A percentile compares a stretch with the other conserved stretches of the same genome.
Evolutionary conservation across 2,329 filamentous ascomycete species (phyloP).

Genomic region (Aspergillus neoniger): DNA sequence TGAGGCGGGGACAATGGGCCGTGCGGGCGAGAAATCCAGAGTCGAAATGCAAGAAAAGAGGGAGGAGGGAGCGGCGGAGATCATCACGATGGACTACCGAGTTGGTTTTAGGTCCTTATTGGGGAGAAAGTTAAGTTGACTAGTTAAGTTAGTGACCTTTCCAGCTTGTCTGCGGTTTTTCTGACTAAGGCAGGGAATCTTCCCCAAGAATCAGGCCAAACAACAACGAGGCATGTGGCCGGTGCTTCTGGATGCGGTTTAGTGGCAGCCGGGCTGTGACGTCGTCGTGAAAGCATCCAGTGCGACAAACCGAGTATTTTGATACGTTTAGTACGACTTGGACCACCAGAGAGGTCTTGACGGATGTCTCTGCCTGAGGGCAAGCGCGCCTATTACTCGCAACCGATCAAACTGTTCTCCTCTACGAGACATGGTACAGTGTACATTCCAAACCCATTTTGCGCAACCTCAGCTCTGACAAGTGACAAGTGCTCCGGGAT

Average conservation of each 20-base stretch:
- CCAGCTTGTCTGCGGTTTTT: too few species aligned
- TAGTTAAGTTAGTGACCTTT: background rate
- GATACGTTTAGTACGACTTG: too few species aligned
- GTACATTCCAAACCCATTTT: background rate
- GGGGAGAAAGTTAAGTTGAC: background rate
- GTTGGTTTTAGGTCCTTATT: slow-evolving; percentile 4
- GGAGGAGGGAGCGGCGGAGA: slow-evolving; percentile 2
- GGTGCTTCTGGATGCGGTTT: slow-evolving; percentile 20
- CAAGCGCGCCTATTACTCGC: background rate
- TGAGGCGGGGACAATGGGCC: slow-evolving; percentile 1
- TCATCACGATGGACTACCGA: background rate
- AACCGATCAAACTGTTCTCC: background rate
- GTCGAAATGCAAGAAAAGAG: slow-evolving; percentile 1
- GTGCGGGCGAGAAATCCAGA: slow-evolving; percentile 1
- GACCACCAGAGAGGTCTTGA: too few species aligned
- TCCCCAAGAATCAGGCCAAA: slow-evolving; percentile 10
- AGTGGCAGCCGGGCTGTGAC: slow-evolving; percentile 27
- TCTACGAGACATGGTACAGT: background rate
- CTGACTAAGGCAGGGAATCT: background rate
- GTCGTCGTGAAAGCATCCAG: slow-evolving; percentile 30
- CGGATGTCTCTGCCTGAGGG: background rate
- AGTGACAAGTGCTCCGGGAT: background rate
- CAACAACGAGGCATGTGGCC: background rate
- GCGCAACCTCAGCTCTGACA: background rate
- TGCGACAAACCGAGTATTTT: background rate